These are phyloP conservation scores for Cladosporium sp. DNA, from an alignment of 2,329 filamentous ascomycete species.

Conservation along the genomic window DNA sequence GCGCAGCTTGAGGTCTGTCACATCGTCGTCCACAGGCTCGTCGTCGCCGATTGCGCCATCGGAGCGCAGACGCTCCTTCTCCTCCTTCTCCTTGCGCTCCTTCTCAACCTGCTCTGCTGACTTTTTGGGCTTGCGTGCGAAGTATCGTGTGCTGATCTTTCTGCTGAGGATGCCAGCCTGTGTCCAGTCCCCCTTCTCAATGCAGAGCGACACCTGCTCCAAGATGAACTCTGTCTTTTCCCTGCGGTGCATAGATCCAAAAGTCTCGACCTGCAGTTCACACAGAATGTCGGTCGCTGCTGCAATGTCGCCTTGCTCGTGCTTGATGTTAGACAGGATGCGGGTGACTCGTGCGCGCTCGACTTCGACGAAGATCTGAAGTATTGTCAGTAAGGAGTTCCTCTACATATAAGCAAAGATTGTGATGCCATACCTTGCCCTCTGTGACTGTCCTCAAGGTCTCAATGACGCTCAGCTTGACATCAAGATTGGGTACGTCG, in stretches of 20 bases:
- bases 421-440: conserved; percentile 68
- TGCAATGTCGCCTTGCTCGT: conserved; percentile 86
- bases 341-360: conserved; percentile 93
- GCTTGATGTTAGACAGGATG: conserved; percentile 97
- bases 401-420: not conserved
- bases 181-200: conserved; percentile 93
- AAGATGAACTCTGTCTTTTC: conserved; percentile 99
- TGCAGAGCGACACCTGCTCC: conserved; percentile 90
- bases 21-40: conserved; percentile 79
- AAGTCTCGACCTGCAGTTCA: conserved; percentile 97
- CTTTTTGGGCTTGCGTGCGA: conserved; percentile 88
- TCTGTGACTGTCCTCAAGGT: conserved; percentile 94
- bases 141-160: conserved; percentile 95
- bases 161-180: conserved; percentile 90
- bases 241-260: conserved; percentile 93
- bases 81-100: conserved; percentile 79
- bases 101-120: conserved; percentile 85
- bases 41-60: conserved; percentile 61
- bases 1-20: conserved; percentile 90
- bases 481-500: conserved; percentile 78
- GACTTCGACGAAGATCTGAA: conserved; percentile 96
- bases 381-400: not conserved
- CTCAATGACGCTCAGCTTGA: conserved; percentile 91
- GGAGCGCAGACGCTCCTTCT: conserved; percentile 76
- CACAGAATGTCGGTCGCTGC: conserved; percentile 90